phyloP scores from a whole-genome alignment of 352 stramenopile species.

The Phytophthora chlamydospora region DNA sequence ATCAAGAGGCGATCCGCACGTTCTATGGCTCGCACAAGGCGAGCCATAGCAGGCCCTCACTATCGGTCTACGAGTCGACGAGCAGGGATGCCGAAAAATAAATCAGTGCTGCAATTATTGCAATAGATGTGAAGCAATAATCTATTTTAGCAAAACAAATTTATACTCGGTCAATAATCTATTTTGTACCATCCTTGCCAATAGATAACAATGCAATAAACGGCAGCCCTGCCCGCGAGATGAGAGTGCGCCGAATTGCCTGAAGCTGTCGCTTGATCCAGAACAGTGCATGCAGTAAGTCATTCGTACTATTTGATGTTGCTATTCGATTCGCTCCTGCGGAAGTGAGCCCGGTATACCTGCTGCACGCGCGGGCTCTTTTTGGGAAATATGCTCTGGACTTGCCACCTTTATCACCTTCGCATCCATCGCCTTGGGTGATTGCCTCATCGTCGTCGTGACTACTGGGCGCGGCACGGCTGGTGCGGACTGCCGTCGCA shows the following conservation, averaged over 20 bases:
- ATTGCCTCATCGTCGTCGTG: conserved; percentile 1
- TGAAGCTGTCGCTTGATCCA: conserved; percentile 14
- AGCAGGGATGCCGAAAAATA: no score
- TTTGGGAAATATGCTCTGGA: conserved; percentile 12
- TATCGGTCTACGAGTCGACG: not conserved
- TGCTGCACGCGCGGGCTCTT: not conserved
- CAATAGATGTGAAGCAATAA: no score
- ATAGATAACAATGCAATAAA: no score
- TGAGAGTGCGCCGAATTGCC: no score
- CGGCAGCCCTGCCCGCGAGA: no score
- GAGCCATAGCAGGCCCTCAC: not conserved
- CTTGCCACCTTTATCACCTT: conserved; percentile 24
- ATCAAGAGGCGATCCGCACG: conserved; percentile 16
- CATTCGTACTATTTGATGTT: not conserved
- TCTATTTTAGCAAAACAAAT: no score
- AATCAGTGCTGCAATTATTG: no score
- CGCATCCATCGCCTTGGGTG: conserved; percentile 8
- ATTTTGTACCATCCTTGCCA: no score
- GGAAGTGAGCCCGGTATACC: not conserved
- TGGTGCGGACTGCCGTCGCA: conserved; percentile 20
- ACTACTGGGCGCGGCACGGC: not conserved
- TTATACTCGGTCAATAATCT: no score
- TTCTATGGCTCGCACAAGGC: conserved; percentile 22
- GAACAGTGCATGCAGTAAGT: conserved; percentile 13
- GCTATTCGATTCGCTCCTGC: not conserved